Evolutionary conservation across 768 basidiomycete species (phyloP).

Genomic region (Pisolithus orientalis): DNA sequence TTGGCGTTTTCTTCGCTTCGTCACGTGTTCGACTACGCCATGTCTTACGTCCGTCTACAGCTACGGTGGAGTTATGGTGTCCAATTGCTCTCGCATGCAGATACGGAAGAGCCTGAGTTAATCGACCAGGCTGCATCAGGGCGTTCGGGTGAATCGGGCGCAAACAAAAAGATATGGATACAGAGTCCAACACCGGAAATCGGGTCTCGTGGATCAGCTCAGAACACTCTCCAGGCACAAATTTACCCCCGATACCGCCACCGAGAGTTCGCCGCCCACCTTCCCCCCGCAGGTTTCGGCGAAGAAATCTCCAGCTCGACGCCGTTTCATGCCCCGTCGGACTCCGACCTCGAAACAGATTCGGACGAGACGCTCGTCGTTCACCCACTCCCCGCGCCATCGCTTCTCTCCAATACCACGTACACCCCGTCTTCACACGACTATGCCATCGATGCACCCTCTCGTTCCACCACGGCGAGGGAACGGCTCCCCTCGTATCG

Average conservation of each 20-base stretch:
- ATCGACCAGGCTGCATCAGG: not conserved
- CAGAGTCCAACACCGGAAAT: not conserved
- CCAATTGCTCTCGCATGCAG: slow-evolving; percentile 65
- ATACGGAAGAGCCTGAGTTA: slow-evolving; percentile 6
- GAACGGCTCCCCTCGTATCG: too few species aligned
- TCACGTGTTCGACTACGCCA: not conserved
- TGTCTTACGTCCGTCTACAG: slow-evolving; percentile 29
- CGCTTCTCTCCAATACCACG: not conserved
- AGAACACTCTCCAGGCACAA: not conserved
- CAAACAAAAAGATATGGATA: not conserved
- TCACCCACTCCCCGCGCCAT: slow-evolving; percentile 29
- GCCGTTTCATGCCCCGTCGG: slow-evolving; percentile 4
- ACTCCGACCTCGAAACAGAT: slow-evolving; percentile 15
- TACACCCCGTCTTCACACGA: not conserved
- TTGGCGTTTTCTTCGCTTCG: not conserved
- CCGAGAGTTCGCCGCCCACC: not conserved
- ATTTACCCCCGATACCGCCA: not conserved
- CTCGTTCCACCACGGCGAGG: too few species aligned
- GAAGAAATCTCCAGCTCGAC: slow-evolving; percentile 9
- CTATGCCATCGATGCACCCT: not conserved
- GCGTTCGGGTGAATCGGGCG: not conserved
- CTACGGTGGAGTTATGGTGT: slow-evolving; percentile 93
- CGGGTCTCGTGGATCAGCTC: not conserved
- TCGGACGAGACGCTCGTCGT: slow-evolving; percentile 15
- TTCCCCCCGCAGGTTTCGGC: slow-evolving; percentile 7